Conservation (phyloP, 2,329 filamentous ascomycete genomes). For the Sarocladium brachiariae region DNA sequence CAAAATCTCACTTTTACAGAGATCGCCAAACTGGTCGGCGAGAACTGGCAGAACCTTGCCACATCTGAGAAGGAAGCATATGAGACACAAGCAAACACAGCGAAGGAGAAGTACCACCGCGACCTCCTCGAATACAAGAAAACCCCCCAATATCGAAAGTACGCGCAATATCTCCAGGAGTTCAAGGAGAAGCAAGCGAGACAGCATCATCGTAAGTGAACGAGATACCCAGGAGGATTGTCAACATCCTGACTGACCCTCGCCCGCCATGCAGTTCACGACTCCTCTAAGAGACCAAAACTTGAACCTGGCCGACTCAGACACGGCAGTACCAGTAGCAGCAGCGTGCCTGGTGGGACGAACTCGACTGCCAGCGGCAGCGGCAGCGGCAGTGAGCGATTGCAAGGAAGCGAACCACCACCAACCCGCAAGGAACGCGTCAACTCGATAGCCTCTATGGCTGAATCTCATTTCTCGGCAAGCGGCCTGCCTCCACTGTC, state of each 20-base stretch:
- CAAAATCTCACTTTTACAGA: slow-evolving; percentile 75
- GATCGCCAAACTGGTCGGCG: slow-evolving; percentile 75
- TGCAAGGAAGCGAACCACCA: slow-evolving; percentile 41
- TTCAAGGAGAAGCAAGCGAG: slow-evolving; percentile 68
- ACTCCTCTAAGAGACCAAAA: slow-evolving; percentile 38
- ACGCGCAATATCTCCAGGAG: slow-evolving; percentile 65
- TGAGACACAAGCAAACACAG: slow-evolving; percentile 62
- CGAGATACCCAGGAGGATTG: neutral
- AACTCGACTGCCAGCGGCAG: slow-evolving; percentile 34
- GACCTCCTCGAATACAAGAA: slow-evolving; percentile 72
- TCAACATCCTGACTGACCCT: no score
- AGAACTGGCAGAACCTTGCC: slow-evolving; percentile 70
- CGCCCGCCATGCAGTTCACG: neutral
- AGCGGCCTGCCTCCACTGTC: slow-evolving; percentile 27
- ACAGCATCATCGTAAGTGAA: slow-evolving; percentile 45
- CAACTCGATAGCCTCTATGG: slow-evolving; percentile 39
- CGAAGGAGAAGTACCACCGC: slow-evolving; percentile 72
- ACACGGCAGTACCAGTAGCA: slow-evolving; percentile 34
- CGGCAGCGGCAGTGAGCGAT: slow-evolving; percentile 37
- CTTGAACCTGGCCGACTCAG: slow-evolving; percentile 31
- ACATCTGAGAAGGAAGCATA: slow-evolving; percentile 63
- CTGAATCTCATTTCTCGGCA: slow-evolving; percentile 35
- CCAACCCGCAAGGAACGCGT: slow-evolving; percentile 39
- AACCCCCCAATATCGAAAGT: slow-evolving; percentile 60
- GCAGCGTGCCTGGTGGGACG: slow-evolving; percentile 29